phyloP scores from a whole-genome alignment of 2,329 filamentous ascomycete genomes.

The Leptographium galeiforme region DNA sequence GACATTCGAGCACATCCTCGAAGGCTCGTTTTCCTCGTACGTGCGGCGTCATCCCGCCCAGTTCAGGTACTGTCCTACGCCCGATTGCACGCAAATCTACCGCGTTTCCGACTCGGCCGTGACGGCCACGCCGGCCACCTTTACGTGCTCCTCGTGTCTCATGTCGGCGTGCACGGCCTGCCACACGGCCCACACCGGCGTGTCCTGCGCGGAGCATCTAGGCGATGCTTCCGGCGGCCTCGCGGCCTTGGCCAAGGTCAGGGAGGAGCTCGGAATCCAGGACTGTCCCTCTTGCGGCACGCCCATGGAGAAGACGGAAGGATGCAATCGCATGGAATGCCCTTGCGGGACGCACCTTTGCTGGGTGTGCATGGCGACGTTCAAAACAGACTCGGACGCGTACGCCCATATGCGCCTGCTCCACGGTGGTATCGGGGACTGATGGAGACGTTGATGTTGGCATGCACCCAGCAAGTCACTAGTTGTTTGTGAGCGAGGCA shows the following conservation, averaged over 20 bases:
- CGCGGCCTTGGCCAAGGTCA: neutral
- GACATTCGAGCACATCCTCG: slow-evolving; percentile 23
- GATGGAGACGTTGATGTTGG: too few species aligned
- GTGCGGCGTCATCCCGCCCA: slow-evolving; percentile 18
- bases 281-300: slow-evolving; percentile 4
- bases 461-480: too few species aligned
- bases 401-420: neutral
- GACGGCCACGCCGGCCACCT: slow-evolving; percentile 1
- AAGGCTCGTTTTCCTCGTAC: slow-evolving; percentile 22
- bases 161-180: slow-evolving; percentile 22
- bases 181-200: slow-evolving; percentile 17
- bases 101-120: slow-evolving; percentile 11
- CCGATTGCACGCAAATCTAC: slow-evolving; percentile 29
- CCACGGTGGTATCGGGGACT: neutral
- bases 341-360: slow-evolving; percentile 2
- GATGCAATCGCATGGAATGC: slow-evolving; percentile 5
- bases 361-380: slow-evolving; percentile 1
- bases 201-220: neutral
- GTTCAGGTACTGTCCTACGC: slow-evolving; percentile 27
- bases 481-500: too few species aligned
- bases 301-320: neutral
- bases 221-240: neutral
- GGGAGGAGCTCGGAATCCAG: slow-evolving; percentile 2
- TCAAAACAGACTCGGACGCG: neutral
- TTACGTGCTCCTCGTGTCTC: slow-evolving; percentile 24